These are phyloP conservation scores for Boechera retrofracta DNA, from an alignment of 345 rosid genomes.

Conservation along the genomic window DNA sequence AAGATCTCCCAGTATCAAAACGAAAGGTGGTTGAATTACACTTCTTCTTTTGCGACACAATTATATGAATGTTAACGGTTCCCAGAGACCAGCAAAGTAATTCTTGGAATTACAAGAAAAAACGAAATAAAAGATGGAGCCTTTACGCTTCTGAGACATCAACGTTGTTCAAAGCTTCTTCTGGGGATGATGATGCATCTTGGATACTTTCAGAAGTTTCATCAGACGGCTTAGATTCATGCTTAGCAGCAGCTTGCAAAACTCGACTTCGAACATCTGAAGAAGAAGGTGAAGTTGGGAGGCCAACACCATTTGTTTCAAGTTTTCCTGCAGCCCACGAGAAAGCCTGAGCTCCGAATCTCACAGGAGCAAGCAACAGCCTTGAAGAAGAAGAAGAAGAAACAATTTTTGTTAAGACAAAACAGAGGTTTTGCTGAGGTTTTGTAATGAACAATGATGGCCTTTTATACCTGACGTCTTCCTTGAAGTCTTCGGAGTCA, in stretches of 20 bases:
- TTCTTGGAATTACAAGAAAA: neutral
- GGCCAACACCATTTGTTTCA: constrained; percentile 80
- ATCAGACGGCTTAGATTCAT: constrained; percentile 85
- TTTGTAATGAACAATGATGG: constrained; percentile 10
- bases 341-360: constrained; percentile 73
- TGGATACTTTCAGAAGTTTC: constrained; percentile 49
- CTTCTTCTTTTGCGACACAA: neutral
- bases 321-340: constrained; percentile 87
- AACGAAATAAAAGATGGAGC: constrained; percentile 23
- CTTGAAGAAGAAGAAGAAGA: constrained; percentile 44
- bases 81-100: constrained; percentile 24
- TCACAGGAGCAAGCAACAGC: constrained; percentile 66
- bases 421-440: neutral
- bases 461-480: constrained; percentile 74
- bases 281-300: constrained; percentile 94
- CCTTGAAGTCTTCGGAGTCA: constrained; percentile 63
- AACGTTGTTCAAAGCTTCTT: constrained; percentile 37
- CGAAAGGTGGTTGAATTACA: neutral
- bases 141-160: constrained; percentile 45
- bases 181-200: constrained; percentile 34
- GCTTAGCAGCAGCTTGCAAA: constrained; percentile 90
- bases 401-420: constrained; percentile 22
- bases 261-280: constrained; percentile 81
- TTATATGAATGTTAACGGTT: constrained; percentile 24
- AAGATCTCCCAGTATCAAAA: neutral